Evolutionary conservation across 2,329 filamentous ascomycete genomes (phyloP).

Genomic region (Fusarium armeniacum): DNA sequence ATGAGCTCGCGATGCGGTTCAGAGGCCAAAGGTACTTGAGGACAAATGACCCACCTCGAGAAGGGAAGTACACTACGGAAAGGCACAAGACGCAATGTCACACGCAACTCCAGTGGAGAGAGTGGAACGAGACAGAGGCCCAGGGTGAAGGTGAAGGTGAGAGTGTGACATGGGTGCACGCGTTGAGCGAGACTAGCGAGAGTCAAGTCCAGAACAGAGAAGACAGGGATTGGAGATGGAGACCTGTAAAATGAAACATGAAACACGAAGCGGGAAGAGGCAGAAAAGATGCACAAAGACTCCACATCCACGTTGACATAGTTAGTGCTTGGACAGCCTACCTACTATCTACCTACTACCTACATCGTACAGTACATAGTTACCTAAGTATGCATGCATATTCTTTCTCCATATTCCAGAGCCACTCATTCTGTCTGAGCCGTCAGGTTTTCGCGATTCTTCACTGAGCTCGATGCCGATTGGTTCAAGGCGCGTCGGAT

Average conservation of each 20-base stretch:
- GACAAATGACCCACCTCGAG: conserved; percentile 4
- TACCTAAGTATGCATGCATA: conserved; percentile 10
- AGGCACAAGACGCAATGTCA: conserved; percentile 14
- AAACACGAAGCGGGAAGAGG: conserved; percentile 42
- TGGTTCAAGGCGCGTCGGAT: conserved; percentile 37
- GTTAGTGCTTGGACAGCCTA: neutral
- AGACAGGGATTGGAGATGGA: conserved; percentile 34
- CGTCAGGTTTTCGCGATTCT: conserved; percentile 16
- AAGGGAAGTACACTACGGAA: conserved; percentile 26
- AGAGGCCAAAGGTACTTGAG: conserved; percentile 7
- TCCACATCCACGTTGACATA: conserved; percentile 22
- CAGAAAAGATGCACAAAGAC: conserved; percentile 13
- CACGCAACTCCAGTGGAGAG: conserved; percentile 21
- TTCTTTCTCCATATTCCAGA: conserved; percentile 25
- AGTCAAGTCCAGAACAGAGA: conserved; percentile 25
- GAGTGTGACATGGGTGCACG: conserved; percentile 18
- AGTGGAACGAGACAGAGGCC: conserved; percentile 20
- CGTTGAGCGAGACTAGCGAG: conserved; percentile 13
- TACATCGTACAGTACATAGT: neutral
- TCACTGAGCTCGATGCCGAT: conserved; percentile 35
- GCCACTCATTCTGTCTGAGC: conserved; percentile 24
- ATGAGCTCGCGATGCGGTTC: neutral
- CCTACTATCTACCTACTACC: neutral
- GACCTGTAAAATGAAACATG: conserved; percentile 36
- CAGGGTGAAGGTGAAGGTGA: conserved; percentile 4